Base-by-base conservation (phyloP, 2,329 filamentous ascomycete species). In the Diaporthe ilicicola region DNA sequence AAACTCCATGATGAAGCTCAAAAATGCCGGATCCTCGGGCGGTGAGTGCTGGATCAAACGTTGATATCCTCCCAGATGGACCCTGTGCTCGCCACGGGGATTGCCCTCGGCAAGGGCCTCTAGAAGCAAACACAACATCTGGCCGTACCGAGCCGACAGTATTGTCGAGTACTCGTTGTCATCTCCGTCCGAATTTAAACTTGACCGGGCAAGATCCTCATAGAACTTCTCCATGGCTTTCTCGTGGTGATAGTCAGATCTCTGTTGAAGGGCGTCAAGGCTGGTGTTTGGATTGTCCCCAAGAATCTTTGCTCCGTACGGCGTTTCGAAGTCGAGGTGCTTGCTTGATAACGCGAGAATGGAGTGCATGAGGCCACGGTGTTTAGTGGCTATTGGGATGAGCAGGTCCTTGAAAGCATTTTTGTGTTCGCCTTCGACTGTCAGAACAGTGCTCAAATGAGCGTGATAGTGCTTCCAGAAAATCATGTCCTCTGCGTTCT, bases 351-450 rank as follows among this genome's bases (percentile, higher is more conserved):
- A 86, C 54, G 93, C 94, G 67, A 97, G 87, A 62, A 97, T 90
- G 13, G 94, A 96, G 79, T 97, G 94, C 94, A 97, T 97, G 66
- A 97, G 84, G 15, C 94, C 94, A 73, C 90, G 87, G 78, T 97
- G 92, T 72, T 91, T 87, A 51, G 93, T 90, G 3, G 94, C 94
- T 83, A 97, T 92, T 1, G 93, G 93, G 3, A 97, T 85, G 44
- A 97, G 84, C 74, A 96, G 91, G 74, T 94, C 92, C 77, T 93
- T 93, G 83, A 97, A 97, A 1, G 94, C 93, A 75, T 97, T 97
- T 72, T 91, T 90, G 72, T 91, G 88, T 78, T 95, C 93, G 62
- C 92, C 91, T 77, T 95, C 93, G 22, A 97, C 88, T 0, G 93
- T 97, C 65, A 97, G 85, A 2, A 96, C 92, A 50, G 91, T 89